These are phyloP conservation scores for Penicillium macrosclerotiorum DNA, from an alignment of 495 filamentous ascomycete genomes.

Conservation along the genomic window DNA sequence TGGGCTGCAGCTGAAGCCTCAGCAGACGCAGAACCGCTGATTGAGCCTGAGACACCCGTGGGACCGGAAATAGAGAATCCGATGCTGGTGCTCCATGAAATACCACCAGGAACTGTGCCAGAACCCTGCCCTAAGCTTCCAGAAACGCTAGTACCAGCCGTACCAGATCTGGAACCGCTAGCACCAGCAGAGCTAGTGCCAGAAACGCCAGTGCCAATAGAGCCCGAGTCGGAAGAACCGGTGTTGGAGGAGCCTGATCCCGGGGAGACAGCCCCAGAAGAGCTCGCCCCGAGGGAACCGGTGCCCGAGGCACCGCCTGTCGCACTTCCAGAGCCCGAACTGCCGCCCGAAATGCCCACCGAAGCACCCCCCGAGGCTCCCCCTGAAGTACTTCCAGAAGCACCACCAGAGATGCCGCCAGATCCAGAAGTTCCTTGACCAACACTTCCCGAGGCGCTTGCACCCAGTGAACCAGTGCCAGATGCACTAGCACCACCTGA, in stretches of 20 bases:
- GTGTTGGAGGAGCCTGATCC: conserved; percentile 5
- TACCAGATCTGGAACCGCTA: conserved; percentile 13
- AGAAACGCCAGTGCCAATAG: conserved; percentile 11
- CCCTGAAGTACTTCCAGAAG: conserved; percentile 1
- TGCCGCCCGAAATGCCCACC: conserved; percentile 1
- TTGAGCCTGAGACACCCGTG: conserved; percentile 9
- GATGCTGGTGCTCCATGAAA: conserved; percentile 11
- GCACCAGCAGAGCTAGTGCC: conserved; percentile 13
- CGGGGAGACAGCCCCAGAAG: conserved; percentile 7
- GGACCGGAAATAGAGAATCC: conserved; percentile 7
- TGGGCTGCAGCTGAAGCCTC: conserved; percentile 1
- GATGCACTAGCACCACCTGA: neutral
- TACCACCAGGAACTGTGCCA: conserved; percentile 6
- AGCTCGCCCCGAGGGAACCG: conserved; percentile 10
- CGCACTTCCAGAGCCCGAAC: neutral
- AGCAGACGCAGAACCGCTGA: conserved; percentile 6
- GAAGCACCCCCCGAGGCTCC: neutral
- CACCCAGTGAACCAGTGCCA: neutral
- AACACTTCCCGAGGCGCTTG: conserved; percentile 1
- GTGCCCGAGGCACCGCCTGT: conserved; percentile 3
- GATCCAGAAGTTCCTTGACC: neutral
- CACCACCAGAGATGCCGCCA: conserved; percentile 1
- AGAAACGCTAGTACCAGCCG: conserved; percentile 8
- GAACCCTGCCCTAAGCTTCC: neutral
- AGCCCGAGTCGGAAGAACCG: conserved; percentile 11